Evolutionary conservation across 2,329 filamentous ascomycete species (phyloP).

Genomic region (Pestalotiopsis sp.): DNA sequence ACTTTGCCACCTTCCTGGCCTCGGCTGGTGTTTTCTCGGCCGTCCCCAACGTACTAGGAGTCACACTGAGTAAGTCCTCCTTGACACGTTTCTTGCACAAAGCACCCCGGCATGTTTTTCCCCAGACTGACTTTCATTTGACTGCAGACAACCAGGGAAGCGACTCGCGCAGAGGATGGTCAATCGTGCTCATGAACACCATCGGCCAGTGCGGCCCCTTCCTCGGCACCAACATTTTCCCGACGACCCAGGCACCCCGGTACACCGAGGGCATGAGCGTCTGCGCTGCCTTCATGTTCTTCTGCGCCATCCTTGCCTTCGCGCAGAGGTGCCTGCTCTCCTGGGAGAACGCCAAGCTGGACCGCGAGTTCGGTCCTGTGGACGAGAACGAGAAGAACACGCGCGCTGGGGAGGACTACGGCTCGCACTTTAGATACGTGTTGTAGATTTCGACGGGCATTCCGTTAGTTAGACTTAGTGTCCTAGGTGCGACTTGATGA

Average conservation of each 20-base stretch:
- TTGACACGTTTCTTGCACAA: not conserved
- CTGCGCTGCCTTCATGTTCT: constrained; percentile 32
- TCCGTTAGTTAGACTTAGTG: too few relatives aligned
- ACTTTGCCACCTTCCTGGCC: constrained; percentile 49
- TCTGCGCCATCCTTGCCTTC: constrained; percentile 24
- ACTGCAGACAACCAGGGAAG: constrained; percentile 30
- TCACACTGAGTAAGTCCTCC: constrained; percentile 25
- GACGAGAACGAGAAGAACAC: constrained; percentile 14
- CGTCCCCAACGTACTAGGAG: constrained; percentile 27
- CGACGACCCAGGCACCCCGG: constrained; percentile 19
- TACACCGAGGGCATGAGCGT: constrained; percentile 28
- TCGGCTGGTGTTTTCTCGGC: constrained; percentile 40
- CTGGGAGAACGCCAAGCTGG: constrained; percentile 26
- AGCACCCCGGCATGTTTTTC: too few relatives aligned
- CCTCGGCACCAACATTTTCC: constrained; percentile 27
- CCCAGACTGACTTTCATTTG: not conserved
- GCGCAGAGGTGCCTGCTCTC: constrained; percentile 21
- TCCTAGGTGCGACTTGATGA: too few relatives aligned
- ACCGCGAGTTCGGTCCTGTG: constrained; percentile 23
- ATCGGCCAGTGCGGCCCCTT: constrained; percentile 30
- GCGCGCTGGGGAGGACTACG: constrained; percentile 23
- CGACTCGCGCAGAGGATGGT: constrained; percentile 26
- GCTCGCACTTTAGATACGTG: constrained; percentile 25
- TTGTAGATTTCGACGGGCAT: constrained; percentile 12
- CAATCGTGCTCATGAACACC: constrained; percentile 29